A percentile compares a stretch with the other conserved stretches of the same genome.
Evolutionary conservation across 345 rosid species (phyloP).

Genomic region (Pugionium dolabratum): DNA sequence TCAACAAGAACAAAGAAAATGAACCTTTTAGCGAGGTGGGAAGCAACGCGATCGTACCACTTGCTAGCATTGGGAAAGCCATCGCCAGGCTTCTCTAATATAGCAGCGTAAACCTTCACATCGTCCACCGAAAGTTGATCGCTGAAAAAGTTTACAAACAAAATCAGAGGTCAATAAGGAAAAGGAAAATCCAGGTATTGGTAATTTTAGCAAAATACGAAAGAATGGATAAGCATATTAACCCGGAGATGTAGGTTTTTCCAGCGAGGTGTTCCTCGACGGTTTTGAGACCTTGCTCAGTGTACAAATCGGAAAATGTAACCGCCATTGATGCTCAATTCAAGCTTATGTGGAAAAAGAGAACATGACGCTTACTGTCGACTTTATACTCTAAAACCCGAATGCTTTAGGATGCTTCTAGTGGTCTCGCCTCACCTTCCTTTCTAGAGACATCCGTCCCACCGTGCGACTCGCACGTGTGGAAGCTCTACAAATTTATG

Average conservation of each 20-base stretch:
- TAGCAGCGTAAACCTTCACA: slow-evolving; percentile 77
- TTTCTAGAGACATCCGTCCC: slow-evolving; percentile 24
- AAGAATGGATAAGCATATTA: background rate
- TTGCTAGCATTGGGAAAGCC: slow-evolving; percentile 63
- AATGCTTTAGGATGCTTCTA: background rate
- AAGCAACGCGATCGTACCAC: slow-evolving; percentile 72
- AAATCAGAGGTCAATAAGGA: too few relatives aligned
- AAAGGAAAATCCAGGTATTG: too few relatives aligned
- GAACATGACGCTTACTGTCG: too few relatives aligned
- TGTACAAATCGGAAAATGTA: slow-evolving; percentile 75
- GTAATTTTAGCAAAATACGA: background rate
- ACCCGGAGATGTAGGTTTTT: slow-evolving; percentile 74
- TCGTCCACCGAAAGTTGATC: slow-evolving; percentile 62
- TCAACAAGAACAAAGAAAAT: background rate
- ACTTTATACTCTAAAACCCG: too few relatives aligned
- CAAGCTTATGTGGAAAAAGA: background rate
- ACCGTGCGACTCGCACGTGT: slow-evolving; percentile 28
- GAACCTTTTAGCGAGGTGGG: slow-evolving; percentile 64
- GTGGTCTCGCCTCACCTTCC: background rate
- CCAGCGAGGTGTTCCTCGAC: slow-evolving; percentile 70
- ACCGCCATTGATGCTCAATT: slow-evolving; percentile 48
- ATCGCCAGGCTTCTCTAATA: slow-evolving; percentile 55
- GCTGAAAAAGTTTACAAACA: slow-evolving; percentile 25
- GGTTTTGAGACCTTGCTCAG: slow-evolving; percentile 73
- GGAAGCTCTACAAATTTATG: background rate